Evolutionary conservation across 352 stramenopile genomes (phyloP).

Genomic region (Globisporangium megalacanthum): DNA sequence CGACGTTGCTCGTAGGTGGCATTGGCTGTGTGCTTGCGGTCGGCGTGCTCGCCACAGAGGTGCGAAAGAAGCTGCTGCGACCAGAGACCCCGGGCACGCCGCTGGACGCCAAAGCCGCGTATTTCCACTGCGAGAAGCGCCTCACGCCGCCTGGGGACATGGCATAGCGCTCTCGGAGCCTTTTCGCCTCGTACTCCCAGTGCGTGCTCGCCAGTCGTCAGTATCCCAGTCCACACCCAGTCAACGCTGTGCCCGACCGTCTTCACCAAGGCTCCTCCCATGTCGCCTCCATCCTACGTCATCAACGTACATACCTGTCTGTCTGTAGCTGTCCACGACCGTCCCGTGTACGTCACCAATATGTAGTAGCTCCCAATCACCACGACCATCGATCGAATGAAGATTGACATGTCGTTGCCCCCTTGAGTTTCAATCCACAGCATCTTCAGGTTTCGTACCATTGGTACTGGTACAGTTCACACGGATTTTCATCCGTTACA

Average conservation of each 20-base stretch:
- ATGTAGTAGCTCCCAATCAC: too few species aligned
- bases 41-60: conserved; percentile 13
- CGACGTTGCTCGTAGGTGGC: conserved; percentile 14
- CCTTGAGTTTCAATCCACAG: too few species aligned
- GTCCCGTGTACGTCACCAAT: too few species aligned
- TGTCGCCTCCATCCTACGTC: neutral
- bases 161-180: conserved; percentile 1
- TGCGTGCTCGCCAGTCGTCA: too few species aligned
- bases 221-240: conserved; percentile 1
- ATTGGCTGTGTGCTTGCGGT: conserved; percentile 18
- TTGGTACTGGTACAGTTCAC: too few species aligned
- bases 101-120: conserved; percentile 23
- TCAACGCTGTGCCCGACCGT: conserved; percentile 8
- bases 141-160: conserved; percentile 22
- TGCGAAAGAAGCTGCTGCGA: conserved; percentile 15
- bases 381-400: too few species aligned
- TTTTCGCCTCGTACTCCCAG: neutral
- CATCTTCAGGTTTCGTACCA: too few species aligned
- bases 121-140: conserved; percentile 31
- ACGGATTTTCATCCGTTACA: too few species aligned
- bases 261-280: neutral
- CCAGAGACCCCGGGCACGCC: conserved; percentile 25
- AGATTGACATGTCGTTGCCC: too few species aligned
- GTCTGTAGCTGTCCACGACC: neutral
- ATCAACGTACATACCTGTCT: neutral